Conservation (phyloP, 78 protist genomes). For the Planoprotostelium fungivorum region DNA sequence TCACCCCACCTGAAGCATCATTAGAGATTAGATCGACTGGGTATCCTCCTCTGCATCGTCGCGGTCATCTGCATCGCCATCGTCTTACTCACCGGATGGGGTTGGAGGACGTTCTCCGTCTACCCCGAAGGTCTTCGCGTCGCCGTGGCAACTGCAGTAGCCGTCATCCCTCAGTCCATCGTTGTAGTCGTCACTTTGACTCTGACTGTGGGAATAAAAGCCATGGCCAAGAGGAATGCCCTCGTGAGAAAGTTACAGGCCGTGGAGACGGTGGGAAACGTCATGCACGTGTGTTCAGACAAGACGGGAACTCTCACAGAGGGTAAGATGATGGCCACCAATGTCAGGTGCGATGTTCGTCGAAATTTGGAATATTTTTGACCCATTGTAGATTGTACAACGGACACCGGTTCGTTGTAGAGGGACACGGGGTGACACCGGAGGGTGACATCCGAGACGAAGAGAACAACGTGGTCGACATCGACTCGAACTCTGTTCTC, state of each 20-base stretch:
- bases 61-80: conserved; percentile 28
- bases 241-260: conserved; percentile 76
- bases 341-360: conserved; percentile 48
- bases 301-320: conserved; percentile 97
- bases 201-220: conserved; percentile 7
- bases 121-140: conserved; percentile 88
- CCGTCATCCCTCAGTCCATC: conserved; percentile 72
- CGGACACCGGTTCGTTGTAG: neutral
- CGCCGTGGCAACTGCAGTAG: conserved; percentile 74
- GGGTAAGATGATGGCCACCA: conserved; percentile 79
- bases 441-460: conserved; percentile 26
- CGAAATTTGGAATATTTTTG: neutral
- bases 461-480: conserved; percentile 15
- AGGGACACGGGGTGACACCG: conserved; percentile 30
- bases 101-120: conserved; percentile 83
- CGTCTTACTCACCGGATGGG: conserved; percentile 48
- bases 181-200: neutral
- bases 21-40: conserved; percentile 14
- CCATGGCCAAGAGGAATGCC: conserved; percentile 80
- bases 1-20: conserved; percentile 20
- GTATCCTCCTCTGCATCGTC: conserved; percentile 24
- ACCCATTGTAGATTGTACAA: neutral
- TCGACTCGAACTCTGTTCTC: neutral
- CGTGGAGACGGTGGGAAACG: conserved; percentile 92
- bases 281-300: conserved; percentile 82